Evolutionary conservation across 2,329 filamentous ascomycete genomes (phyloP), one percentile per base, ranked within the genome.

Genomic region (Phialophora macrospora): DNA sequence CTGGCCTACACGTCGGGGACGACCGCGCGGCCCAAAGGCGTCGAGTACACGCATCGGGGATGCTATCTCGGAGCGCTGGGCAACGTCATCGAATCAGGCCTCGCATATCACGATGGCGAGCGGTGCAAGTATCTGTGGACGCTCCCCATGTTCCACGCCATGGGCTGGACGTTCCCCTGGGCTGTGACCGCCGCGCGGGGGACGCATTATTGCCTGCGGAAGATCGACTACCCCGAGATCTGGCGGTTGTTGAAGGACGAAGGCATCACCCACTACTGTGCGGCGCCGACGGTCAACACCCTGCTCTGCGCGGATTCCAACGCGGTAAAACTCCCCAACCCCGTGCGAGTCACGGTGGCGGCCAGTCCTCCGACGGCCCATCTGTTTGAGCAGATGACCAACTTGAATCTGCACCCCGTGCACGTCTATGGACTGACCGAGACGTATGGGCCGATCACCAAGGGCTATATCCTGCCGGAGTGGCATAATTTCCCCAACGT

Each of bases 361-460:
- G 95, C 94, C 1, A 93, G 89, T 65, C 95, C 95, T 4, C 95
- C 95, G 0, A 93, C 91, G 0, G 90, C 90, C 1, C 90, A 95
- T 77, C 85, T 99, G 1, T 97, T 99, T 75, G 90, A 97, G 79
- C 89, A 93, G 75, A 99, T 99, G 95, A 90, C 89, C 65, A 80
- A 81, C 4, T 81, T 98, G 7, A 99, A 99, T 75, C 84, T 99
- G 7, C 85, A 89, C 24, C 95, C 95, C 0, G 92, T 97, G 0
- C 95, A 99, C 76, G 93, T 96, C 7, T 99, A 99, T 76, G 95
- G 95, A 46, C 74, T 89, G 72, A 89, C 87, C 1, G 88, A 98
- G 80, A 98, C 94, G 0, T 98, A 98, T 74, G 95, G 95, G 0
- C 95, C 95, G 9, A 94, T 97, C 66, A 98, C 93, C 1, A 97